A percentile compares a stretch with the other conserved stretches of the same genome.
Evolutionary conservation across 495 filamentous ascomycete species (phyloP).

Genomic region (Penicillium cinerascens): DNA sequence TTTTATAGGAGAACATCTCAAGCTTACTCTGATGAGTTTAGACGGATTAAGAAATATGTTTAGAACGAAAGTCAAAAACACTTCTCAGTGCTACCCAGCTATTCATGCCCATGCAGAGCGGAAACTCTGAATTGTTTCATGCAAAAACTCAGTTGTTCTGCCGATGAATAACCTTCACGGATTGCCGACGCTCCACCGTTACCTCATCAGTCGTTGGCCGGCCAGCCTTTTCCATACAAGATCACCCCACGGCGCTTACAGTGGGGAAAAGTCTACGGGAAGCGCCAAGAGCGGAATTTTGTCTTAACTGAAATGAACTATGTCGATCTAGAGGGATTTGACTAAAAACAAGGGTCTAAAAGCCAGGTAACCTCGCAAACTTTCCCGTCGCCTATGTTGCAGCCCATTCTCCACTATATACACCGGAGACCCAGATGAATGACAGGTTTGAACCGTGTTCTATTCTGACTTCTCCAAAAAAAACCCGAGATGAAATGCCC

Average conservation of each 20-base stretch:
- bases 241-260: neutral
- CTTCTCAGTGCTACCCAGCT: no score
- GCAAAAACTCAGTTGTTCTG: neutral
- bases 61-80: no score
- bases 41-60: no score
- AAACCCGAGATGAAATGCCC: neutral
- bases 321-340: neutral
- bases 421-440: neutral
- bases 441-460: neutral
- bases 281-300: conserved; percentile 11
- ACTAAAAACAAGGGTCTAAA: neutral
- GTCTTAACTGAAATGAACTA: conserved; percentile 3
- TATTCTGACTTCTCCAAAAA: neutral
- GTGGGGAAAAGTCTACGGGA: conserved; percentile 1
- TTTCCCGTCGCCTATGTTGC: neutral
- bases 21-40: no score
- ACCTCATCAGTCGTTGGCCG: neutral
- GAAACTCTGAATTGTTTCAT: no score
- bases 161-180: conserved; percentile 9
- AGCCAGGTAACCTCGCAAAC: neutral
- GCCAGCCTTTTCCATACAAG: neutral
- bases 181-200: neutral
- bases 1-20: no score
- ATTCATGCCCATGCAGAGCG: no score
- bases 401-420: conserved; percentile 1